A percentile compares a stretch with the other conserved stretches of the same genome.
Conservation (phyloP, 257 asterid genomes). For the Scutellaria galericulata region DNA sequence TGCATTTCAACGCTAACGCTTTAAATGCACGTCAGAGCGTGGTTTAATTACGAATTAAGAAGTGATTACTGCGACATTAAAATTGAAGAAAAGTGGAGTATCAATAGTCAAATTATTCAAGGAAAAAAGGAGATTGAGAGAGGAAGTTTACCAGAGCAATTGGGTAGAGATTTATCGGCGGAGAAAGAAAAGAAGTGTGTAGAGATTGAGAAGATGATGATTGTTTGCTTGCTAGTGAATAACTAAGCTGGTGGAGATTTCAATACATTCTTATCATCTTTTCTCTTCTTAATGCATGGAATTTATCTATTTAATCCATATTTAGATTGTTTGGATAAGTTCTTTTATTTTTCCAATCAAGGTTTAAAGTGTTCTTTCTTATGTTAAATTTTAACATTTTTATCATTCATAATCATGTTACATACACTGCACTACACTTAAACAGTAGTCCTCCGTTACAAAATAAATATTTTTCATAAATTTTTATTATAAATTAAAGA, state of each 20-base stretch:
- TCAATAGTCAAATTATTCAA: conserved; percentile 11
- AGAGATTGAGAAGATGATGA: conserved; percentile 17
- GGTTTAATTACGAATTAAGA: conserved; percentile 26
- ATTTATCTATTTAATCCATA: not conserved
- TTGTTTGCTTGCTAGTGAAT: conserved; percentile 29
- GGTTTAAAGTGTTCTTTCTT: no score
- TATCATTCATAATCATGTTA: no score
- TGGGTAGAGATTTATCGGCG: not conserved
- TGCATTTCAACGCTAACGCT: conserved; percentile 18
- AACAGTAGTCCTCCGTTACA: no score
- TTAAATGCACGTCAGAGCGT: conserved; percentile 19
- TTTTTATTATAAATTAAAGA: no score
- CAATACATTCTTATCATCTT: conserved; percentile 10
- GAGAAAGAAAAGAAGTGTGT: not conserved
- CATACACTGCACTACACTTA: no score
- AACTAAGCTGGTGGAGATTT: conserved; percentile 36
- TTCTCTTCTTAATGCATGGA: not conserved
- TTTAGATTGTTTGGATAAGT: conserved; percentile 2
- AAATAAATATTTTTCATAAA: no score
- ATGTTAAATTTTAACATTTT: no score
- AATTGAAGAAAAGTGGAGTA: not conserved
- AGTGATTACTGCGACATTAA: not conserved
- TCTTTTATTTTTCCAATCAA: not conserved
- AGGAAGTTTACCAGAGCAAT: not conserved
- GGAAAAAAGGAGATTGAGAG: not conserved